A percentile compares a stretch with the other conserved stretches of the same genome.
Conservation (phyloP, 805 yeast species). For the Sungouiella blattae region DNA sequence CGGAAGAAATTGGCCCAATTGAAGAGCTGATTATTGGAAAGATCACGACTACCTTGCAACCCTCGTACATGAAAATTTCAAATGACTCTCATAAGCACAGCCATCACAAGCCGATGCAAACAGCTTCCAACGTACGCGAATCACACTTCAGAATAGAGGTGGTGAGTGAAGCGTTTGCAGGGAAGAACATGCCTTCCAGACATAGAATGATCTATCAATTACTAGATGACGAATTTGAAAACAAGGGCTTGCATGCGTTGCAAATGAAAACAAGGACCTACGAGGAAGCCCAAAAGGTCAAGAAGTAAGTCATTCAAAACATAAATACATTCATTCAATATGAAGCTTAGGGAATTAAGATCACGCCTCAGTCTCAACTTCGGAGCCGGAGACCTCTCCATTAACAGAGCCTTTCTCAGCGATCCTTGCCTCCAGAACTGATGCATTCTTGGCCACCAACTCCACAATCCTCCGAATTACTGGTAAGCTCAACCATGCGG, state of each 20-base stretch:
- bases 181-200: slow-evolving; percentile 64
- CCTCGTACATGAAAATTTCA: slow-evolving; percentile 45
- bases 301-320: slow-evolving; percentile 3
- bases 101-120: slow-evolving; percentile 79
- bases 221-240: slow-evolving; percentile 67
- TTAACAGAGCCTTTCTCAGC: background rate
- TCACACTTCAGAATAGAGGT: slow-evolving; percentile 79
- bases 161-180: slow-evolving; percentile 65
- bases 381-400: too few species aligned
- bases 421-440: slow-evolving; percentile 51
- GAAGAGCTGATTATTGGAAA: slow-evolving; percentile 46
- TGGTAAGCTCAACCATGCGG: slow-evolving; percentile 90
- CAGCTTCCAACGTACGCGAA: slow-evolving; percentile 67
- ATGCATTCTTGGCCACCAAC: slow-evolving; percentile 78
- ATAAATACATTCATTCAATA: background rate
- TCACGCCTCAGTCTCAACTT: too few species aligned
- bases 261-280: slow-evolving; percentile 81
- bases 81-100: slow-evolving; percentile 89
- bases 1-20: slow-evolving; percentile 42
- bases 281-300: slow-evolving; percentile 35
- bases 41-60: slow-evolving; percentile 41
- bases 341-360: too few species aligned
- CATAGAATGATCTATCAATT: slow-evolving; percentile 72
- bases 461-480: slow-evolving; percentile 85
- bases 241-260: slow-evolving; percentile 79